Conservation (phyloP, 169 alveolate genomes). For the Theileria luwenshuni region DNA sequence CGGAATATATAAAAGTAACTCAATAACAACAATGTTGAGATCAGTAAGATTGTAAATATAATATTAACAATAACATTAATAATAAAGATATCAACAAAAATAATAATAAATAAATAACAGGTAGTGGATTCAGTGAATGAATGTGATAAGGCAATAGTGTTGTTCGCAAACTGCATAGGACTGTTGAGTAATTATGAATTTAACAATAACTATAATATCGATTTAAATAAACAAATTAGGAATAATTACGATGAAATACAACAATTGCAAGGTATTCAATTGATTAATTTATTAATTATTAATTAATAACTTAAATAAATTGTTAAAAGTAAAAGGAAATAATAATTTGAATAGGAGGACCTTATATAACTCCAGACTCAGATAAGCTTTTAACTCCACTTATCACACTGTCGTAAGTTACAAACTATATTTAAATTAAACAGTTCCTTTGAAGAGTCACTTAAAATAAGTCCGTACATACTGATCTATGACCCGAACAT, state of each 20-base stretch:
- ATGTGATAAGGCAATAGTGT: conserved; percentile 57
- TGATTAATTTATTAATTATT: too few species aligned
- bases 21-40: conserved; percentile 44
- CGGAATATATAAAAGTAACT: conserved; percentile 33
- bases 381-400: conserved; percentile 51
- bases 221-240: neutral
- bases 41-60: conserved; percentile 5
- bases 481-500: conserved; percentile 60
- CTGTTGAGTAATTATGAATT: conserved; percentile 9
- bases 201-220: neutral
- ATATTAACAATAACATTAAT: neutral
- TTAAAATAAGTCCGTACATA: conserved; percentile 55
- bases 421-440: neutral
- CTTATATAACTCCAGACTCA: conserved; percentile 48
- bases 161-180: conserved; percentile 39
- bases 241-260: neutral
- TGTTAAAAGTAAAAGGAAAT: conserved; percentile 14
- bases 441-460: conserved; percentile 64
- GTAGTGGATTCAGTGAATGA: conserved; percentile 51
- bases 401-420: conserved; percentile 50
- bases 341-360: conserved; percentile 62
- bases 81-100: neutral
- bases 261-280: conserved; percentile 1
- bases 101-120: neutral
- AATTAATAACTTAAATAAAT: conserved; percentile 29